These are phyloP conservation scores for Jaltomata sinuosa DNA, from an alignment of 257 asterid species.

Conservation along the genomic window DNA sequence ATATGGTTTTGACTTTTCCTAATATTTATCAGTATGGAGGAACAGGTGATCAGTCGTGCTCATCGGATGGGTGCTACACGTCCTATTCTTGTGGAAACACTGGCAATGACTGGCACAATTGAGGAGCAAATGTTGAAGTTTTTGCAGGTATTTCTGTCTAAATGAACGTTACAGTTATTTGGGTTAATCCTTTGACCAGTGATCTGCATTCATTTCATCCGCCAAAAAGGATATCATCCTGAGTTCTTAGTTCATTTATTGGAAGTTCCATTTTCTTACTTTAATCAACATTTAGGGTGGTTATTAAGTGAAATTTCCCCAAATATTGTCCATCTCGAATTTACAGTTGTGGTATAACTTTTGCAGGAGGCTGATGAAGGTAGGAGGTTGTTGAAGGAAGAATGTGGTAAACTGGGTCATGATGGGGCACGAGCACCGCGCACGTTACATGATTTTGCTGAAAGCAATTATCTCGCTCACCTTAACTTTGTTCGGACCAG, in stretches of 20 bases:
- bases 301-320: neutral
- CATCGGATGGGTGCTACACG: slow-evolving; percentile 98
- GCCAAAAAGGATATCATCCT: neutral
- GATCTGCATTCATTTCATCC: neutral
- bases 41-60: slow-evolving; percentile 98
- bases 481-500: slow-evolving; percentile 68
- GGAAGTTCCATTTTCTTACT: neutral
- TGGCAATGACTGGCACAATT: slow-evolving; percentile 89
- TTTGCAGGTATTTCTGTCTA: slow-evolving; percentile 48
- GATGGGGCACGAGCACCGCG: slow-evolving; percentile 53
- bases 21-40: slow-evolving; percentile 76
- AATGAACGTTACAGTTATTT: neutral
- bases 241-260: neutral
- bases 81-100: slow-evolving; percentile 82
- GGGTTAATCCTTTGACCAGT: neutral
- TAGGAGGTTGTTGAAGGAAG: slow-evolving; percentile 49
- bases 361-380: slow-evolving; percentile 70
- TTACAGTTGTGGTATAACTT: neutral
- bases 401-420: slow-evolving; percentile 36
- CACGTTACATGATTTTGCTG: slow-evolving; percentile 88
- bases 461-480: slow-evolving; percentile 74
- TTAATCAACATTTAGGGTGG: neutral
- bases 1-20: slow-evolving; percentile 2
- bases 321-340: neutral
- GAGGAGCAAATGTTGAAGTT: slow-evolving; percentile 94